phyloP scores from a whole-genome alignment of 179 eudicot species.

The Corrigiola litoralis region DNA sequence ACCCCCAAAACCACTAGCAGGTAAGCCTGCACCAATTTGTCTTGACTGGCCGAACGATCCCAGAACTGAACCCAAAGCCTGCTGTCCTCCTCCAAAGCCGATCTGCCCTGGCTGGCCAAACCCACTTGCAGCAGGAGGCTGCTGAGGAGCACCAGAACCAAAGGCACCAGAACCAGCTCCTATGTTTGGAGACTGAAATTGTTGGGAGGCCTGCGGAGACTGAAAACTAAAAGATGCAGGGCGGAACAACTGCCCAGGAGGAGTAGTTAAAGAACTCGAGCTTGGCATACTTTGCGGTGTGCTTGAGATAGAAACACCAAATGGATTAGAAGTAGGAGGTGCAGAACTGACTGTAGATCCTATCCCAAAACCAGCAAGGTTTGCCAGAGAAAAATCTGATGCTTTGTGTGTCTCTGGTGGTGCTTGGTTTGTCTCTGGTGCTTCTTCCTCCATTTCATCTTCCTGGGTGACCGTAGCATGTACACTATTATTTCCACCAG shows the following conservation, averaged over 20 bases:
- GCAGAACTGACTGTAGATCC: slow-evolving; percentile 49
- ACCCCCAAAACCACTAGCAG: slow-evolving; percentile 48
- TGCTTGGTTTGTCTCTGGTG: slow-evolving; percentile 63
- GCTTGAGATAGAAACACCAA: slow-evolving; percentile 45
- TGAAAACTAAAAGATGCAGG: slow-evolving; percentile 89
- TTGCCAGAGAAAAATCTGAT: slow-evolving; percentile 51
- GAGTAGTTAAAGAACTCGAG: slow-evolving; percentile 37
- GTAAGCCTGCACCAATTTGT: slow-evolving; percentile 64
- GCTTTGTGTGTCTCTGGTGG: slow-evolving; percentile 63
- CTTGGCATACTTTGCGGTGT: slow-evolving; percentile 23
- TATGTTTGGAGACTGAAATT: slow-evolving; percentile 41
- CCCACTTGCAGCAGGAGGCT: slow-evolving; percentile 46
- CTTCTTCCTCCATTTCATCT: slow-evolving; percentile 99
- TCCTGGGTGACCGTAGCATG: slow-evolving; percentile 44
- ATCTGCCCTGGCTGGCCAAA: slow-evolving; percentile 79
- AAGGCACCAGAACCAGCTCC: slow-evolving; percentile 49
- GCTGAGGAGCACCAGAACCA: slow-evolving; percentile 39
- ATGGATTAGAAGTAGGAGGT: slow-evolving; percentile 58
- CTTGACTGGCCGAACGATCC: slow-evolving; percentile 98
- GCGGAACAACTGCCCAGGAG: slow-evolving; percentile 72
- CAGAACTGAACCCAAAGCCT: slow-evolving; percentile 91
- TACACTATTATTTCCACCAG: slow-evolving; percentile 27
- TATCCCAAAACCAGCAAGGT: slow-evolving; percentile 75
- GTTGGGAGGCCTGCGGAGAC: slow-evolving; percentile 52
- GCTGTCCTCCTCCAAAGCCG: slow-evolving; percentile 71